Base-by-base conservation (phyloP, 1,139 yeast genomes). In the Insectozyma bohioensis region DNA sequence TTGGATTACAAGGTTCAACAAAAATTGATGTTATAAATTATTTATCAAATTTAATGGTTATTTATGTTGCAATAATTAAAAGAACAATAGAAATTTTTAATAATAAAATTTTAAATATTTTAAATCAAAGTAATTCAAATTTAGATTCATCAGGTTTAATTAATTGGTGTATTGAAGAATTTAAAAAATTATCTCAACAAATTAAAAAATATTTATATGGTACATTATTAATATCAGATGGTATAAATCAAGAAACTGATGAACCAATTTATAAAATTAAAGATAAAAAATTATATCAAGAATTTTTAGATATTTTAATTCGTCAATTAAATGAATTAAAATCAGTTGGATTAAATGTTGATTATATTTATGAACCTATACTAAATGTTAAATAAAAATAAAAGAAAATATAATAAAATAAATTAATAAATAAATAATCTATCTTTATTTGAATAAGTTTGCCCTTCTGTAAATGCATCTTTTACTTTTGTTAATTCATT, bases 191-290 rank as follows among this genome's bases (percentile, higher is more conserved):
- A 47, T 77, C 80, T 21, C 61, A 61, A 12, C 61, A 79, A 14
- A 72, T 87, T 46, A 76, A 80, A 31, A 75, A 84, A 39, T 92
- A 85, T 48, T 61, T 87, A 23, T 68, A 78, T 42, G 87, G 85
- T 12, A 78, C 86, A 8, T 69, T 78, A 30, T 61, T 75, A 27
- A 52, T 49, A 25, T 36, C 41, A 8, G 35, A 41, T 18, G 54
- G 56, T 3, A 40, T 42, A 6, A 48, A 55, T 33, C 49, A 48
- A 4, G 61, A 58, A 20, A 50, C 57, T 6, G 61, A 56, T 23
- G 49, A 49, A 22, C 52, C 51, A 7, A 47, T 48, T 4, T 52
- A 58, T 28, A 44, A 51, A 22, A 55, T 64, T 13, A 64, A 63
- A 41, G 69, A 66, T 38, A 36, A 35, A 24, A 41, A 41, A 16